Conservation (phyloP, 2,329 filamentous ascomycete species). For the Juglanconis sp. region DNA sequence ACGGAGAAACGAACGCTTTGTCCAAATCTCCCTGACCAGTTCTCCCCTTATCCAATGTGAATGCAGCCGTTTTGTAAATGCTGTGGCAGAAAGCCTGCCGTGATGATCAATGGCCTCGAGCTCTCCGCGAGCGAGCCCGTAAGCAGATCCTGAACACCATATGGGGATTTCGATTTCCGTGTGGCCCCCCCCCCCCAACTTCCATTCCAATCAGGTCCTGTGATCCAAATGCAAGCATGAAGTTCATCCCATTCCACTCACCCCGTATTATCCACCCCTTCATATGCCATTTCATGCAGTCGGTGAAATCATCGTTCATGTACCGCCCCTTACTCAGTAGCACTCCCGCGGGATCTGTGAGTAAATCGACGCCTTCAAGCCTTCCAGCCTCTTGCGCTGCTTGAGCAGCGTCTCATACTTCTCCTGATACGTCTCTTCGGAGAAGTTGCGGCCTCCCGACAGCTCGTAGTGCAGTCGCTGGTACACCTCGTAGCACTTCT, state of each 20-base stretch:
- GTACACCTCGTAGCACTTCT: constrained; percentile 55
- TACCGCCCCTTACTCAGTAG: constrained; percentile 17
- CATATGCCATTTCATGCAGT: neutral
- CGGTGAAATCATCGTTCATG: neutral
- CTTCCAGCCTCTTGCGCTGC: constrained; percentile 52
- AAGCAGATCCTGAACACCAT: constrained; percentile 2
- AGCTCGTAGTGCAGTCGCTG: constrained; percentile 56
- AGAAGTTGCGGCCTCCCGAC: constrained; percentile 45
- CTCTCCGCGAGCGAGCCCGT: neutral
- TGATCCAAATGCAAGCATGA: neutral
- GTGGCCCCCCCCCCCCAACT: neutral
- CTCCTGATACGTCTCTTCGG: constrained; percentile 47
- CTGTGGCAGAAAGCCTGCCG: neutral
- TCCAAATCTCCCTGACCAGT: constrained; percentile 6
- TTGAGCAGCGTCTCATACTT: constrained; percentile 49
- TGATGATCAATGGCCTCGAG: neutral
- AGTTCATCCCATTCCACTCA: constrained; percentile 2
- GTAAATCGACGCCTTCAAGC: constrained; percentile 60
- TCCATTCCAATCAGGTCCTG: neutral
- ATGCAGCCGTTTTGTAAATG: constrained; percentile 17
- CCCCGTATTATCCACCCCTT: neutral
- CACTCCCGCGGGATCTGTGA: constrained; percentile 32
- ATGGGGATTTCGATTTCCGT: neutral
- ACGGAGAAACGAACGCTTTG: constrained; percentile 7
- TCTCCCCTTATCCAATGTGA: constrained; percentile 8